A percentile compares a stretch with the other conserved stretches of the same genome.
These are phyloP conservation scores for Vaucheria bursata DNA, from an alignment of 352 stramenopile genomes.

Conservation along the genomic window DNA sequence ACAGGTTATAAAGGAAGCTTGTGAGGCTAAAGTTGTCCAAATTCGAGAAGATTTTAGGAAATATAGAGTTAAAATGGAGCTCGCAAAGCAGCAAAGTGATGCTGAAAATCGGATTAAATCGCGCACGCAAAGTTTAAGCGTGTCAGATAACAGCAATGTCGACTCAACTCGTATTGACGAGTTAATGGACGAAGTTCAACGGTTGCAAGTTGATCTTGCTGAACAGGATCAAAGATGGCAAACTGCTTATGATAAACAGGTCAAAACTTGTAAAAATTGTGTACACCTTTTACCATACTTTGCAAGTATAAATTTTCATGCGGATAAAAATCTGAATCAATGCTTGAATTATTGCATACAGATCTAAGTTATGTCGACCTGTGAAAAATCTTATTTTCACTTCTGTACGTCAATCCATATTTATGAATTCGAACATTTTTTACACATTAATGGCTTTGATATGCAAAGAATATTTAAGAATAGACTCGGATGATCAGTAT, in stretches of 20 bases:
- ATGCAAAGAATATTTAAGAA: too few relatives aligned
- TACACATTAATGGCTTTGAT: too few relatives aligned
- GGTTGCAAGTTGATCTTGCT: conserved; percentile 25
- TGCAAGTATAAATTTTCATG: too few relatives aligned
- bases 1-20: conserved; percentile 1
- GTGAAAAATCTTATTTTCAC: too few relatives aligned
- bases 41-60: conserved; percentile 48
- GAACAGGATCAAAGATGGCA: conserved; percentile 44
- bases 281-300: too few relatives aligned
- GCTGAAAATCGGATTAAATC: conserved; percentile 32
- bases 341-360: too few relatives aligned
- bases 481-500: too few relatives aligned
- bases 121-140: neutral
- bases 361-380: too few relatives aligned
- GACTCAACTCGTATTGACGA: conserved; percentile 16
- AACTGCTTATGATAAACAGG: conserved; percentile 40
- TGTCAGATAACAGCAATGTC: neutral
- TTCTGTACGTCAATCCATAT: too few relatives aligned
- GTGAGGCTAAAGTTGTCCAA: conserved; percentile 17
- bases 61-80: conserved; percentile 44
- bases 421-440: too few relatives aligned
- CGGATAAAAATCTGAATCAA: too few relatives aligned
- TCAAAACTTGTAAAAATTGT: too few relatives aligned
- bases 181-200: conserved; percentile 40
- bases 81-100: conserved; percentile 42